phyloP scores from a whole-genome alignment of 805 yeast genomes.

The Pichia scutulata region DNA sequence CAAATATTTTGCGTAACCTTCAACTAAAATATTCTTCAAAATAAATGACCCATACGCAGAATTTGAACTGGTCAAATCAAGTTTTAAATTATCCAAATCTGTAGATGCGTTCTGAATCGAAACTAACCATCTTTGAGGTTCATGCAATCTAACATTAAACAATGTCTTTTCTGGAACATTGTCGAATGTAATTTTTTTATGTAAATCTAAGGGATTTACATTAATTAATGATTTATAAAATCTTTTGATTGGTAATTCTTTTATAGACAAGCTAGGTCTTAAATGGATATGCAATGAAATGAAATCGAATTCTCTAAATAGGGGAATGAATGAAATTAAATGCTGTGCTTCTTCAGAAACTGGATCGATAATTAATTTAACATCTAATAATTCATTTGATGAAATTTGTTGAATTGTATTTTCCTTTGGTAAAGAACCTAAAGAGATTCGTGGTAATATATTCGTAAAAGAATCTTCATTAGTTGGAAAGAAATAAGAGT shows the following conservation, averaged over 20 bases:
- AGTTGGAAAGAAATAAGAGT: conserved; percentile 23
- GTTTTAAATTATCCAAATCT: conserved; percentile 58
- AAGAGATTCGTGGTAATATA: conserved; percentile 18
- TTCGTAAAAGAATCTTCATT: conserved; percentile 21
- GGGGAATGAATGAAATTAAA: conserved; percentile 36
- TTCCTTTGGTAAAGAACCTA: conserved; percentile 2
- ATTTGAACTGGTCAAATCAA: conserved; percentile 35
- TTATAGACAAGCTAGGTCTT: conserved; percentile 37
- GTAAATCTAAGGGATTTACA: conserved; percentile 24
- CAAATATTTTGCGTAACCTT: conserved; percentile 50
- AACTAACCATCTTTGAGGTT: conserved; percentile 64
- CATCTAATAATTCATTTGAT: conserved; percentile 32
- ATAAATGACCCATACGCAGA: conserved; percentile 37
- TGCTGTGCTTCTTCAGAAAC: conserved; percentile 61
- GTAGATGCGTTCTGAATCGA: conserved; percentile 41
- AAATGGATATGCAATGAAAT: conserved; percentile 48
- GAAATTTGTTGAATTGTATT: conserved; percentile 4
- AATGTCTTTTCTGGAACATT: conserved; percentile 45
- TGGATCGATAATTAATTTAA: conserved; percentile 66
- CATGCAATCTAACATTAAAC: conserved; percentile 49
- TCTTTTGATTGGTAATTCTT: conserved; percentile 44
- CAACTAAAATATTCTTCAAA: conserved; percentile 51
- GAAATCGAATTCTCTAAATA: conserved; percentile 37
- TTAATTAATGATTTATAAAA: conserved; percentile 43
- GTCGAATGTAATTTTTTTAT: conserved; percentile 29